A percentile compares a stretch with the other conserved stretches of the same genome.
Evolutionary conservation across 2,329 filamentous ascomycete genomes (phyloP).

Genomic region (Paraphaeosphaeria sporulosa): DNA sequence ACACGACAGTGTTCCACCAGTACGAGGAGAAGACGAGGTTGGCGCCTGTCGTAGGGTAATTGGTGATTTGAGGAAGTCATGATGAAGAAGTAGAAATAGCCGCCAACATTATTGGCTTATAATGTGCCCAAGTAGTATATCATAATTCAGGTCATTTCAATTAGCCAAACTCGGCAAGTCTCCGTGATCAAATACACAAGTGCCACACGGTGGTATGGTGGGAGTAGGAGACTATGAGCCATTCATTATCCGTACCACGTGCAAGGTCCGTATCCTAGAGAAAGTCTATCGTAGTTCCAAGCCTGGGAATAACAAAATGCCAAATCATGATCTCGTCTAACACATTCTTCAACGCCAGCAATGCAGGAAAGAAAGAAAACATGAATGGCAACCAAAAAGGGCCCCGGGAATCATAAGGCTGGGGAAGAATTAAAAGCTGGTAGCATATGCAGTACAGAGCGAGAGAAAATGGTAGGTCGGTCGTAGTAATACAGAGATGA

Average conservation of each 20-base stretch:
- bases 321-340: slow-evolving; percentile 1
- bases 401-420: not conserved
- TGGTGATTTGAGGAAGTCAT: not conserved
- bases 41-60: slow-evolving; percentile 1
- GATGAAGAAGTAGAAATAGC: not conserved
- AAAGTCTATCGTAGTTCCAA: not conserved
- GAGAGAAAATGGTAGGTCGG: not conserved
- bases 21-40: slow-evolving; percentile 45
- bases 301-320: not conserved
- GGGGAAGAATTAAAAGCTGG: slow-evolving; percentile 6
- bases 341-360: slow-evolving; percentile 6
- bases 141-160: not conserved
- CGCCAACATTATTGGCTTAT: not conserved
- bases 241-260: slow-evolving; percentile 1
- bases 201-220: not conserved
- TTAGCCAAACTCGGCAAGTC: not conserved
- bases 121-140: not conserved
- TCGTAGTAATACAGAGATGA: slow-evolving; percentile 11
- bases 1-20: slow-evolving; percentile 38
- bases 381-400: slow-evolving; percentile 4
- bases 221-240: not conserved
- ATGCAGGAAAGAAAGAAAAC: slow-evolving; percentile 2
- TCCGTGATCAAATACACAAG: not conserved
- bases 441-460: slow-evolving; percentile 9
- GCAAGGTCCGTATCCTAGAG: not conserved